Conservation (phyloP, 2,329 filamentous ascomycete species). For the Fusarium sp. region DNA sequence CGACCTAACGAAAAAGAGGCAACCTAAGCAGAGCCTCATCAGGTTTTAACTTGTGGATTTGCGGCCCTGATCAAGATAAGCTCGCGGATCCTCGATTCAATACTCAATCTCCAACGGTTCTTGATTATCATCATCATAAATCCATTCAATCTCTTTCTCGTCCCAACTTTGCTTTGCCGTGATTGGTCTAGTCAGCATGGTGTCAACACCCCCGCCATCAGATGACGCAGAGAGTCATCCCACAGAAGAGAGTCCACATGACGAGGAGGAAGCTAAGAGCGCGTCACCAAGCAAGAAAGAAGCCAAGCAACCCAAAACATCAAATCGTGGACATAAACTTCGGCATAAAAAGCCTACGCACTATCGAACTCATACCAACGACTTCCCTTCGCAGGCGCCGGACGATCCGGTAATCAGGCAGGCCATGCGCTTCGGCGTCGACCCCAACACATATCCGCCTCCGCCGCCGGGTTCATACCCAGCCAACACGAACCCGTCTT, state of each 20-base stretch:
- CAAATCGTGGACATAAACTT: not conserved
- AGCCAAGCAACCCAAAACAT: not conserved
- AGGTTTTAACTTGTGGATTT: not conserved
- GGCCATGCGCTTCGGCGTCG: not conserved
- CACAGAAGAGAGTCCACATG: not conserved
- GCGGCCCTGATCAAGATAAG: not conserved
- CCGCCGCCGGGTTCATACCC: not conserved
- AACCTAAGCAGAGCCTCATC: conserved; percentile 11
- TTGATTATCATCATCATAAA: not conserved
- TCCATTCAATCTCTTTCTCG: not conserved
- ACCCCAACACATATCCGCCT: not conserved
- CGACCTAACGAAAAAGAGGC: not conserved
- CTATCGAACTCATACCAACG: not conserved
- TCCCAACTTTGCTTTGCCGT: not conserved
- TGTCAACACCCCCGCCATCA: conserved; percentile 6
- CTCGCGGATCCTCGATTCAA: not conserved
- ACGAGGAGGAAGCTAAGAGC: not conserved
- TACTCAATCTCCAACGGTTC: not conserved
- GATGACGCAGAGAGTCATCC: not conserved
- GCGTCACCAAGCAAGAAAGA: not conserved
- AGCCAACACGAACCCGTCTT: not conserved
- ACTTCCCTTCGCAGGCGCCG: not conserved
- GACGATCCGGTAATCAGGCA: not conserved
- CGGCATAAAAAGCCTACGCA: not conserved
- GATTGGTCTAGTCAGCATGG: not conserved